Conservation (phyloP, 1,139 yeast species). For the Lizanozyma gosingica region DNA sequence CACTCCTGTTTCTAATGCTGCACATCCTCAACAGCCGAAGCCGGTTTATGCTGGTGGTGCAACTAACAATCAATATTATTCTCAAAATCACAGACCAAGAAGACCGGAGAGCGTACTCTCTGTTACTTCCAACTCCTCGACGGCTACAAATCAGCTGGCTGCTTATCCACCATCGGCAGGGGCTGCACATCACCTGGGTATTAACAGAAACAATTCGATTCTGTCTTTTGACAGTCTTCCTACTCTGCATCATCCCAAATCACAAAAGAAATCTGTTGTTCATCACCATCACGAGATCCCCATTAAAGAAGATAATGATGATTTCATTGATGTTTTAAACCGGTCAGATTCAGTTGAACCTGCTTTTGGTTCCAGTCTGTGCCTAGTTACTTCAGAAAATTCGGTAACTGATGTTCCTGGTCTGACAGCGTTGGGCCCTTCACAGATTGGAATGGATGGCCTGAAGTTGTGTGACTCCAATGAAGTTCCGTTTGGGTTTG, state of each 20-base stretch:
- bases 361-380: background rate
- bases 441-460: background rate
- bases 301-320: background rate
- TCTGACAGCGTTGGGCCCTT: background rate
- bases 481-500: background rate
- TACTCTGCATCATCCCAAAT: background rate
- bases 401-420: background rate
- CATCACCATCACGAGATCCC: background rate
- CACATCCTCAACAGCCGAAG: constrained; percentile 6
- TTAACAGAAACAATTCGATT: background rate
- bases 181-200: background rate
- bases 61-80: constrained; percentile 8
- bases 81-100: constrained; percentile 20
- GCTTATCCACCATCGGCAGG: constrained; percentile 1
- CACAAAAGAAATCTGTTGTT: background rate
- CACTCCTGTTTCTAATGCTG: background rate
- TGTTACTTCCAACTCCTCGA: constrained; percentile 31
- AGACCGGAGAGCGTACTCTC: constrained; percentile 38
- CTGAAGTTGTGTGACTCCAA: background rate
- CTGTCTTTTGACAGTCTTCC: background rate
- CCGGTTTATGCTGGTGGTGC: background rate
- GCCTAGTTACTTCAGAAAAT: background rate
- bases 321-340: background rate
- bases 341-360: background rate
- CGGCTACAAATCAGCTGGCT: constrained; percentile 9